Conservation (phyloP, 2,329 filamentous ascomycete species). For the Epichloe scottii region DNA sequence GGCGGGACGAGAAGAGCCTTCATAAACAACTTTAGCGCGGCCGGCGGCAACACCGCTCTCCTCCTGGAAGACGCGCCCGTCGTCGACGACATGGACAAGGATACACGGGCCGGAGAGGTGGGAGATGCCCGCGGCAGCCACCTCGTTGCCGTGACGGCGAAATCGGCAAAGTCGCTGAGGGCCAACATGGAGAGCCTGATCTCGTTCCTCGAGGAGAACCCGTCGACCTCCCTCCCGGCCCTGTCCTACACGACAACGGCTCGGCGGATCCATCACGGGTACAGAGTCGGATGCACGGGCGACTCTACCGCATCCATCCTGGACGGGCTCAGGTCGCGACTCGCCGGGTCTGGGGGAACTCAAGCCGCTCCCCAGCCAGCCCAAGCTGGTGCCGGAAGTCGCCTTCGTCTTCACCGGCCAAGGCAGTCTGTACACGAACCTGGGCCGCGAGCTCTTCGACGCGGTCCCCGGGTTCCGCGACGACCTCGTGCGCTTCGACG, state of each 20-base stretch:
- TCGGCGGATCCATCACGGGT: conserved; percentile 47
- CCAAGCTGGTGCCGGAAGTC: conserved; percentile 11
- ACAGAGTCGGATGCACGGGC: conserved; percentile 35
- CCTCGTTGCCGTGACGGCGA: conserved; percentile 45
- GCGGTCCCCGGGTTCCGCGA: conserved; percentile 19
- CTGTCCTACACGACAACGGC: conserved; percentile 59
- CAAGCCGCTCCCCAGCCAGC: not conserved
- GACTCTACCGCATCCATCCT: conserved; percentile 9
- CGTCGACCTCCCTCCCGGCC: conserved; percentile 39
- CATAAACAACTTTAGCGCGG: conserved; percentile 60
- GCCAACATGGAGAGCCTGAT: conserved; percentile 45
- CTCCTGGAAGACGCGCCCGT: conserved; percentile 50
- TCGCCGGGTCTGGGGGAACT: not conserved
- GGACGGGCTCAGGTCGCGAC: not conserved
- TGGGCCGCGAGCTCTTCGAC: conserved; percentile 22
- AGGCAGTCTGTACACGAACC: conserved; percentile 21
- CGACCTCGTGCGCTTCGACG: conserved; percentile 21
- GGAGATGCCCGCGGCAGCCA: conserved; percentile 33
- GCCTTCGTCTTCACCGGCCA: conserved; percentile 35
- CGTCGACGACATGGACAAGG: conserved; percentile 24
- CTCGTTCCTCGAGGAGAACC: conserved; percentile 37
- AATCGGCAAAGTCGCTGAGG: conserved; percentile 42
- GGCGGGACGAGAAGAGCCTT: conserved; percentile 30
- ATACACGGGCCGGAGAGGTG: conserved; percentile 15
- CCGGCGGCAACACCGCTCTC: conserved; percentile 58